Evolutionary conservation across 805 yeast genomes (phyloP).

Genomic region (Kodamaea leandrae): DNA sequence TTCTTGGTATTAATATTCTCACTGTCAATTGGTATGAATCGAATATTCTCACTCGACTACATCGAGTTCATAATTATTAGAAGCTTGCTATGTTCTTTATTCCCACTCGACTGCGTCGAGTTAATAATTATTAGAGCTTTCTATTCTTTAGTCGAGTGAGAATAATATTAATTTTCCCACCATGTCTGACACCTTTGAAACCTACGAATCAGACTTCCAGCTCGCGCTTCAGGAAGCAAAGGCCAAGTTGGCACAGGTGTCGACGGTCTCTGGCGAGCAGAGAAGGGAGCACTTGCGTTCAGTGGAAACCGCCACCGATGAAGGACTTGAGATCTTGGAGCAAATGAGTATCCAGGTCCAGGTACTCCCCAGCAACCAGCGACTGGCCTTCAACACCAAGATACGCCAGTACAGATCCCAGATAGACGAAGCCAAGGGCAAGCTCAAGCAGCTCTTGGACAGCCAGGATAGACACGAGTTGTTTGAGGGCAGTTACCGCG

Average conservation of each 20-base stretch:
- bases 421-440: conserved; percentile 53
- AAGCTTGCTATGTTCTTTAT: too few relatives aligned
- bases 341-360: conserved; percentile 87
- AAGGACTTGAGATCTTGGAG: conserved; percentile 74
- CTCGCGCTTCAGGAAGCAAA: conserved; percentile 68
- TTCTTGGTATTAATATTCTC: too few relatives aligned
- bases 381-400: conserved; percentile 72
- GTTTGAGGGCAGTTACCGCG: conserved; percentile 56
- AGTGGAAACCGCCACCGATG: conserved; percentile 70
- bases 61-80: too few relatives aligned
- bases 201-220: conserved; percentile 71
- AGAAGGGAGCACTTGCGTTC: conserved; percentile 56
- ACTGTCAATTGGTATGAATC: too few relatives aligned
- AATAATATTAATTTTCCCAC: not conserved
- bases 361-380: conserved; percentile 69
- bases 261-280: conserved; percentile 47
- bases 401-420: conserved; percentile 68
- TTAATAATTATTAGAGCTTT: too few relatives aligned
- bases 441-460: conserved; percentile 58
- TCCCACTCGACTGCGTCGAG: too few relatives aligned
- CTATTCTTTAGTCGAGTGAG: too few relatives aligned
- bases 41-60: too few relatives aligned
- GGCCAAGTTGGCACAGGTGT: conserved; percentile 57
- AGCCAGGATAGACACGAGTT: conserved; percentile 69
- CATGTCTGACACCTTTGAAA: conserved; percentile 51